Base-by-base conservation (phyloP, 169 alveolate genomes). In the Babesia ovata region DNA sequence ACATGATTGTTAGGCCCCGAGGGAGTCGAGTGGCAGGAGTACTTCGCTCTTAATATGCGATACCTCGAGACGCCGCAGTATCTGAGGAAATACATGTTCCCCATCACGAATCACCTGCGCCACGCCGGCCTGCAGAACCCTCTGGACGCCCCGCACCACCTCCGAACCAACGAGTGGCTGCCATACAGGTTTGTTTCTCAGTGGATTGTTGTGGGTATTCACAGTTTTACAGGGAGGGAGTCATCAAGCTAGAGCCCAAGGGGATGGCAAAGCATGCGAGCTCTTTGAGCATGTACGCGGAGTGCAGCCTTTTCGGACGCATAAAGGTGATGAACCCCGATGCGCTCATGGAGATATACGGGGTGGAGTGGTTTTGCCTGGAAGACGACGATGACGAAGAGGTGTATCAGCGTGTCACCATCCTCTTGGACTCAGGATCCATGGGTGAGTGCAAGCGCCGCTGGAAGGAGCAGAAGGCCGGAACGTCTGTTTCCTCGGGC, bases 61-160 rank as follows among this genome's bases (percentile, higher is more conserved):
- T 98, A 96, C 87, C 88, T 98, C 50, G 99, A 98, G 85, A 97
- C 99, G 16, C 99, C 99, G 12, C 98, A 98, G 91, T 98, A 97
- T 85, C 91, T 98, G 56, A 91, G 99, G 72, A 96, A 92, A 82
- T 72, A 87, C 21, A 90, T 97, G 77, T 93, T 93, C 60, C 90
- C 91, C 19, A 92, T 91, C 83, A 85, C 79, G 39, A 87, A 63
- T 28, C 98, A 93, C 75, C 87, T 98, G 50, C 94, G 95, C 60
- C 93, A 88, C 79, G 94, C 99, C 58, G 99, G 99, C 39, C 81
- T 97, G 52, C 97, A 96, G 95, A 97, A 97, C 81, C 99, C 99
- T 4, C 91, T 98, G 48, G 99, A 97, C 85, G 98, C 99, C 19
- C 99, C 99, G 50, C 99, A 98, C 85, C 99, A 98, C 85, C 86